These are phyloP conservation scores for Colletotrichum sp. DNA, from an alignment of 2,329 filamentous ascomycete species.

Conservation along the genomic window DNA sequence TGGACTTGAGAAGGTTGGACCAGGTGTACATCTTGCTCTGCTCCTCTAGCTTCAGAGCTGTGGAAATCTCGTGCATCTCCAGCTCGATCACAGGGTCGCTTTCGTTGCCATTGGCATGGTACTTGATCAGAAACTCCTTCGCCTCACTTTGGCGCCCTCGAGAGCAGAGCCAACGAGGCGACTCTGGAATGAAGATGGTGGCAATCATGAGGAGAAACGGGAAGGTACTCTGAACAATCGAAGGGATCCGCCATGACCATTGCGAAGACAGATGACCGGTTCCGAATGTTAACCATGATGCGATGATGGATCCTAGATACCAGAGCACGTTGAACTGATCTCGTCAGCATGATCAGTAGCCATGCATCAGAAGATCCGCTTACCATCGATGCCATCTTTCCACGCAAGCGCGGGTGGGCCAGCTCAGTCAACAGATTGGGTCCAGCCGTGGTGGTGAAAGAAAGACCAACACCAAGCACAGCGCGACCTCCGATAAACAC, in stretches of 20 bases:
- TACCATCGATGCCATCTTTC: neutral
- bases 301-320: neutral
- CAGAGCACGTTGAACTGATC: neutral
- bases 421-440: neutral
- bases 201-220: neutral
- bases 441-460: neutral
- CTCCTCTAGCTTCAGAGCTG: slow-evolving; percentile 48
- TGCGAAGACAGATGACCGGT: neutral
- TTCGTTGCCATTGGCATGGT: slow-evolving; percentile 41
- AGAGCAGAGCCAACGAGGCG: slow-evolving; percentile 41
- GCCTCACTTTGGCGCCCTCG: slow-evolving; percentile 33
- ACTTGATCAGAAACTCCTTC: neutral
- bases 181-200: slow-evolving; percentile 35
- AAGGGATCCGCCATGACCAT: neutral
- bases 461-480: neutral
- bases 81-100: slow-evolving; percentile 48
- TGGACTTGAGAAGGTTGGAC: slow-evolving; percentile 9
- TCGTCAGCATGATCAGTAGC: neutral
- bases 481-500: neutral
- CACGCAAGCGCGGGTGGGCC: neutral
- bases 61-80: slow-evolving; percentile 54
- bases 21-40: neutral
- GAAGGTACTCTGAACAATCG: neutral
- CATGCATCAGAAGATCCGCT: fast-evolving
- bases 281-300: neutral